phyloP scores from a whole-genome alignment of 331 rosid species.

The Acacia concinna region DNA sequence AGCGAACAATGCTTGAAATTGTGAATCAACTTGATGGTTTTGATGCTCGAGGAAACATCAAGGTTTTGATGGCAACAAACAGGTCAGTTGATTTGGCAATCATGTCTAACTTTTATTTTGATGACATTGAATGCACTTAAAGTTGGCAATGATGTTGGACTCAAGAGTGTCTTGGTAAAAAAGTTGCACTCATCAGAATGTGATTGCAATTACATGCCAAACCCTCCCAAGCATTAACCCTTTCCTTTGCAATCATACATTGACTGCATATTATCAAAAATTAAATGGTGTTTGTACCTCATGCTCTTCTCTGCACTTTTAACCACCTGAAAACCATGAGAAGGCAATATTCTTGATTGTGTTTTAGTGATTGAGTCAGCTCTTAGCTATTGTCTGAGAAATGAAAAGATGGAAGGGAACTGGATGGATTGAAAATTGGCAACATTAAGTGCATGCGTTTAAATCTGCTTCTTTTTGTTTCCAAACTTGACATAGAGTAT shows the following conservation, averaged over 20 bases:
- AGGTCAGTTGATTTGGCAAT: slow-evolving; percentile 47
- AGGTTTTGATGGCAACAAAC: slow-evolving; percentile 91
- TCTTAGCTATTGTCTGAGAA: background rate
- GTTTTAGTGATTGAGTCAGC: background rate
- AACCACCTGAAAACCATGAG: background rate
- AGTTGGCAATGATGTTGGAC: background rate
- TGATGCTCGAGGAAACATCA: slow-evolving; percentile 90
- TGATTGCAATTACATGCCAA: background rate
- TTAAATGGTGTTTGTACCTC: background rate
- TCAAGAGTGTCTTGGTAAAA: background rate
- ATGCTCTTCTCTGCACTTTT: background rate
- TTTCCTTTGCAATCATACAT: background rate
- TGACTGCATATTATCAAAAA: background rate
- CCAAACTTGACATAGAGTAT: background rate
- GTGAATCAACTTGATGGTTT: slow-evolving; percentile 92
- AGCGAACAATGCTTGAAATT: slow-evolving; percentile 89
- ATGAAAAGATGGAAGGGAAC: background rate
- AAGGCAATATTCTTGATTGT: background rate
- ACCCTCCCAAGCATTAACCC: background rate
- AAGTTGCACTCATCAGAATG: background rate
- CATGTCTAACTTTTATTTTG: background rate
- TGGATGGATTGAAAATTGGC: background rate
- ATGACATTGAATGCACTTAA: background rate
- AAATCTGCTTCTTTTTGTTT: background rate
- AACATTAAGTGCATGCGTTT: background rate